Percentiles rank a stretch among this genome's conserved stretches.
Conservation (phyloP, 495 filamentous ascomycete species). For the Entonaema liquescens region DNA sequence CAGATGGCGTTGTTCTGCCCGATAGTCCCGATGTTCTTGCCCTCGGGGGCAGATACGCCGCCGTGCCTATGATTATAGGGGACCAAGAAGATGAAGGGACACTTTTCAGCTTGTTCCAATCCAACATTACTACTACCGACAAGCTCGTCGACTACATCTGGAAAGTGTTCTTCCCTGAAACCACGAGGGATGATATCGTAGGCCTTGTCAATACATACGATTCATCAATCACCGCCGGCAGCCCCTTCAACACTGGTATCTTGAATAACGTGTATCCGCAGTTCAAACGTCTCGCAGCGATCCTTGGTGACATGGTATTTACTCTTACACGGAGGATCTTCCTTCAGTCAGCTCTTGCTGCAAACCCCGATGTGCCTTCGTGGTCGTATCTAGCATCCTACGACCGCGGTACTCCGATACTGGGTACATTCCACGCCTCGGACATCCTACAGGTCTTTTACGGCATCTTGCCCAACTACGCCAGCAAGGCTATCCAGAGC, state of each 20-base stretch:
- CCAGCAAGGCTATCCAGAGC: conserved; percentile 63
- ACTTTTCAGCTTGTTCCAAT: conserved; percentile 67
- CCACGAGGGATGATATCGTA: conserved; percentile 54
- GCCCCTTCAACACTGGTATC: conserved; percentile 70
- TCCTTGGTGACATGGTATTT: conserved; percentile 74
- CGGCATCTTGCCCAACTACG: conserved; percentile 67
- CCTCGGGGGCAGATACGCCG: conserved; percentile 59
- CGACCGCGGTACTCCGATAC: conserved; percentile 70
- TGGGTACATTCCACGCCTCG: conserved; percentile 77
- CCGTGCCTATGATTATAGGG: conserved; percentile 67
- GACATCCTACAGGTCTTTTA: conserved; percentile 74
- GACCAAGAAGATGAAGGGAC: conserved; percentile 70
- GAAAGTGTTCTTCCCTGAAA: conserved; percentile 64
- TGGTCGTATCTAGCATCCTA: conserved; percentile 80
- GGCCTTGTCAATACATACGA: conserved; percentile 66
- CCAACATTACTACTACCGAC: conserved; percentile 67
- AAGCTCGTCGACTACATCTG: conserved; percentile 67
- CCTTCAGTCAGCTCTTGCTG: conserved; percentile 52
- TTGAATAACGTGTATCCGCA: conserved; percentile 74
- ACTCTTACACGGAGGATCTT: conserved; percentile 69
- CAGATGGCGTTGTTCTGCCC: conserved; percentile 66
- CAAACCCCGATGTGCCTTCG: conserved; percentile 62
- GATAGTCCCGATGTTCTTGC: conserved; percentile 64
- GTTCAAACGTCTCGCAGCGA: conserved; percentile 80
- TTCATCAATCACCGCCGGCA: conserved; percentile 59